Evolutionary conservation across 306 rosid species (phyloP), one percentile per base, ranked within the genome.

Genomic region (Sechiopsis laciniata): DNA sequence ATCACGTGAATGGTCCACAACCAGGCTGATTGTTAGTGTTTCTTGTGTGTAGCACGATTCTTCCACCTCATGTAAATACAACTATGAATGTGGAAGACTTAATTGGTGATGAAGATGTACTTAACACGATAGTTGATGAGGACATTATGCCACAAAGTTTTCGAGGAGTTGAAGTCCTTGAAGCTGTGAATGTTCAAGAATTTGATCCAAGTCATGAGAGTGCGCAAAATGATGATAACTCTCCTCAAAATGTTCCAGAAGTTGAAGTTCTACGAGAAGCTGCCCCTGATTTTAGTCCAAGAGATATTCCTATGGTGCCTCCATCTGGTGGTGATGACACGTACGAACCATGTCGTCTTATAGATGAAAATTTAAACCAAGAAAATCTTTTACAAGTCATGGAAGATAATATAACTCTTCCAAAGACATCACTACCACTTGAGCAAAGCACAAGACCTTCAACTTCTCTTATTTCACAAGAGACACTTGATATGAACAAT

Each of bases 401-500:
- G 55, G 87, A 77, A 75, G 89, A 80, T 19, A 76, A 60, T 74
- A 22, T 75, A 55, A 56, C 55, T 71, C 71, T 46, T 16, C 73
- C 69, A 26, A 81, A 72, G 61, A 59, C 73, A 51, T 56, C 85
- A 62, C 73, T 19, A 60, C 77, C 55, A 57, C 48, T 77, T 63
- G 85, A 58, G 67, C 82, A 29, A 73, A 78, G 50, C 73, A 65
- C 80, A 15, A 80, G 77, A 62, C 85, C 85, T 46, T 76, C 55
- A 73, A 76, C 88, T 72, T 87, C 92, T 37, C 80, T 76, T 79
- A 72, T 86, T 48, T 68, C 81, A 66, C 84, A 57, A 53, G 88
- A 79, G 76, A 83, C 55, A 58, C 77, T 68, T 9, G 83, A 57
- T 21, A 52, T 69, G 68, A 76, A 57, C 22, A 77, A 77, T 54